Evolutionary conservation across 306 rosid species (phyloP).

Genomic region (Nissolia schottii): DNA sequence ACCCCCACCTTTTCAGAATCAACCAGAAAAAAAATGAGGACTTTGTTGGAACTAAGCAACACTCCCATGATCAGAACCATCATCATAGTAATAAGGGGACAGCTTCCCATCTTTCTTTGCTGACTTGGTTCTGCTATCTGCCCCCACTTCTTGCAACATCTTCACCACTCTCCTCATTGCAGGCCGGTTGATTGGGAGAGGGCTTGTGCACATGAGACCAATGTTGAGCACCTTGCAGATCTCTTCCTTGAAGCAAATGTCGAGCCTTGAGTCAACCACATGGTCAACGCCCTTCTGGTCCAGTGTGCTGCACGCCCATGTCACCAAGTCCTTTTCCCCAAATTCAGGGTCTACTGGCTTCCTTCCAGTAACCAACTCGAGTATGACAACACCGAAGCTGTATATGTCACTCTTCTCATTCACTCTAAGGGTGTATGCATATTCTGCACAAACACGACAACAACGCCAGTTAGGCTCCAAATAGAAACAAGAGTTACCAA

Average conservation of each 20-base stretch:
- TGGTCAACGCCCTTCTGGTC: constrained; percentile 78
- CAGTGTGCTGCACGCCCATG: constrained; percentile 77
- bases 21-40: not conserved
- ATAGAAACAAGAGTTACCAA: too few relatives aligned
- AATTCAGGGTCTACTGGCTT: constrained; percentile 75
- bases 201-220: constrained; percentile 86
- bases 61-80: constrained; percentile 65
- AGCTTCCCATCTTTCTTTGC: constrained; percentile 50
- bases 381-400: constrained; percentile 89
- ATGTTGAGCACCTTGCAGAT: constrained; percentile 77
- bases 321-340: constrained; percentile 89
- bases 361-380: constrained; percentile 74
- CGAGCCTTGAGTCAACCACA: constrained; percentile 65
- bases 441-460: constrained; percentile 52
- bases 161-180: constrained; percentile 68
- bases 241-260: constrained; percentile 67
- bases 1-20: not conserved
- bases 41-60: constrained; percentile 38
- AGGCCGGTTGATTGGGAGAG: constrained; percentile 77
- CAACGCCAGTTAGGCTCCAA: not conserved
- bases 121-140: constrained; percentile 29
- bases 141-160: constrained; percentile 57
- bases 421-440: constrained; percentile 87
- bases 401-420: constrained; percentile 94
- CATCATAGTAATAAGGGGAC: constrained; percentile 65